A percentile compares a stretch with the other conserved stretches of the same genome.
phyloP scores from a whole-genome alignment of 108 stramenopile species.

The Fragilaria crotonensis region DNA sequence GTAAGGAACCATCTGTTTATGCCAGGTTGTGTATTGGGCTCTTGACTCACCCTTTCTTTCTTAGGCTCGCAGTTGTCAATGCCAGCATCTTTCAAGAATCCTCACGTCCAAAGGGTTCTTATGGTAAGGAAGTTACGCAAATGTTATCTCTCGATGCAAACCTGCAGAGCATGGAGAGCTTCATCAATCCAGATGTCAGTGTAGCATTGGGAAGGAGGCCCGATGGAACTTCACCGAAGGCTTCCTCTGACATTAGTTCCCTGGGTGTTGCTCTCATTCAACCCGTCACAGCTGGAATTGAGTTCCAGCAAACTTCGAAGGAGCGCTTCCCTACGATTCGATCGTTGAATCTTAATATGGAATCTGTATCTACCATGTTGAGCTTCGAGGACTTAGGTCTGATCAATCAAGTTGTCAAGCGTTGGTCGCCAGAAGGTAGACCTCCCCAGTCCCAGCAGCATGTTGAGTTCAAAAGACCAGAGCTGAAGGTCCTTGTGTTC shows the following conservation, averaged over 20 bases:
- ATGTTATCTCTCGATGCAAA: slow-evolving; percentile 29
- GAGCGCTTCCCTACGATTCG: slow-evolving; percentile 40
- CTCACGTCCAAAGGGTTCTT: too few species aligned
- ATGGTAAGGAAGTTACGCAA: neutral
- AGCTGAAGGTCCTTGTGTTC: slow-evolving; percentile 4
- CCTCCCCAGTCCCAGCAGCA: slow-evolving; percentile 1
- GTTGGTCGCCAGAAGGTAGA: slow-evolving; percentile 26
- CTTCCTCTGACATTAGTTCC: neutral
- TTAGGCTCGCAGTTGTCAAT: slow-evolving; percentile 44
- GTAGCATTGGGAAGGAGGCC: slow-evolving; percentile 22
- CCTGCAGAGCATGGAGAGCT: slow-evolving; percentile 45
- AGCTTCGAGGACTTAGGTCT: slow-evolving; percentile 62
- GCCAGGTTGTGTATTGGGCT: neutral
- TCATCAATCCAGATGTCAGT: slow-evolving; percentile 49
- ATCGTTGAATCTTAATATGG: slow-evolving; percentile 36
- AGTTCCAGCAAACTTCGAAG: slow-evolving; percentile 22
- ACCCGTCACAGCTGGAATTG: slow-evolving; percentile 54
- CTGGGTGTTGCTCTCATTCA: slow-evolving; percentile 59
- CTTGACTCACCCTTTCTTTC: neutral
- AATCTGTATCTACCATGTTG: slow-evolving; percentile 57
- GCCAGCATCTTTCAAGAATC: slow-evolving; percentile 11
- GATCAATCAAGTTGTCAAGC: slow-evolving; percentile 32
- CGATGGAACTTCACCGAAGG: neutral
- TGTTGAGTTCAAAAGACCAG: neutral
- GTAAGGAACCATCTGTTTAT: slow-evolving; percentile 27